Evolutionary conservation across 441 rosid genomes (phyloP).

Genomic region (Rhodomyrtus psidioides): DNA sequence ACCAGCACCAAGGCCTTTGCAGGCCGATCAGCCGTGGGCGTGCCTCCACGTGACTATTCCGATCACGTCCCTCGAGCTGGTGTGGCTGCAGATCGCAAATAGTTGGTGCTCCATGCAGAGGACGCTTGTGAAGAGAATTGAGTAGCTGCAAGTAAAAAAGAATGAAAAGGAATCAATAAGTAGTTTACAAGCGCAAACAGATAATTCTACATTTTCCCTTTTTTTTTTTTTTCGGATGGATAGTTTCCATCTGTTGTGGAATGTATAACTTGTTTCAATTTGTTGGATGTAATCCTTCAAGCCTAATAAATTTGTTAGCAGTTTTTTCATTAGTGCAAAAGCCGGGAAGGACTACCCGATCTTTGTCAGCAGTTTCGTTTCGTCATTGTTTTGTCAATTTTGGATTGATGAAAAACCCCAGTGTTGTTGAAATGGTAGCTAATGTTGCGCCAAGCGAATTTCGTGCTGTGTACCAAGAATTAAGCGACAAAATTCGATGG

Average conservation of each 20-base stretch:
- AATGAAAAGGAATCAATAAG: neutral
- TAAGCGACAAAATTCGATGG: too few species aligned
- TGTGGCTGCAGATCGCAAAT: neutral
- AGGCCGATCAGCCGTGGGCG: neutral
- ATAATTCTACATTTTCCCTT: neutral
- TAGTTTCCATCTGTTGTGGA: neutral
- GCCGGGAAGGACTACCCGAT: neutral
- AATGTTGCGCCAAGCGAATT: neutral
- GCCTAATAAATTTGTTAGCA: neutral
- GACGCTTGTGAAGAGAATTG: neutral
- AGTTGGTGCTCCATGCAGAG: too few species aligned
- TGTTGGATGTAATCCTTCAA: neutral
- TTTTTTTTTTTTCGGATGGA: neutral
- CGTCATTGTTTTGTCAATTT: neutral
- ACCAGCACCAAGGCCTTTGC: neutral
- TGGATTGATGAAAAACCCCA: neutral
- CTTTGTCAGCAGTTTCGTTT: neutral
- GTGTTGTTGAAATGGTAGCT: neutral
- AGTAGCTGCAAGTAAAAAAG: neutral
- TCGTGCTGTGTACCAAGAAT: too few species aligned
- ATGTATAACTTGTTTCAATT: neutral
- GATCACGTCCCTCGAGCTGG: neutral
- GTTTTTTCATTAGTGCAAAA: neutral
- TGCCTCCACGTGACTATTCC: neutral
- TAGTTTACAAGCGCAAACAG: neutral